phyloP scores from a whole-genome alignment of 805 yeast species.

The Priceomyces carsonii region DNA sequence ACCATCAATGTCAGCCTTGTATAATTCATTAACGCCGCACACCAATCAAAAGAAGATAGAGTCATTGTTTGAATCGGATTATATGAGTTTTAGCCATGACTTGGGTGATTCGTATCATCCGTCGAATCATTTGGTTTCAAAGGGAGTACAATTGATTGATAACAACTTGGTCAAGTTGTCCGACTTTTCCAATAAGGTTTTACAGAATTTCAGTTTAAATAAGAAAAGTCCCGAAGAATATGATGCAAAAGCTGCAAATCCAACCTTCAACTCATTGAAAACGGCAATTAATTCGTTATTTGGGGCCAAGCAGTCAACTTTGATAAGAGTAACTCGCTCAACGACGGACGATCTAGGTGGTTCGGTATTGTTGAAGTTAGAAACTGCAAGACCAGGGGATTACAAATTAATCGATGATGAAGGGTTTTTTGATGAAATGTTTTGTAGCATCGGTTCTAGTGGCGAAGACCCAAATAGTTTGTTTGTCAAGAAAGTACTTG shows the following conservation, averaged over 20 bases:
- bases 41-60: constrained; percentile 22
- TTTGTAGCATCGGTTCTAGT: constrained; percentile 36
- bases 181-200: constrained; percentile 35
- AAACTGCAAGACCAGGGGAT: constrained; percentile 57
- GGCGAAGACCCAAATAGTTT: constrained; percentile 48
- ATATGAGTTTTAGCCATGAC: constrained; percentile 5
- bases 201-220: constrained; percentile 28
- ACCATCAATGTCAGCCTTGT: constrained; percentile 44
- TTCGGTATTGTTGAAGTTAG: constrained; percentile 52
- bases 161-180: constrained; percentile 38
- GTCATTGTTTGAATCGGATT: constrained; percentile 11
- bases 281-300: constrained; percentile 48
- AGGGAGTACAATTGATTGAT: constrained; percentile 37
- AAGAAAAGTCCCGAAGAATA: constrained; percentile 5
- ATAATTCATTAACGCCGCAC: constrained; percentile 42
- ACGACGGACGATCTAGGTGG: constrained; percentile 55
- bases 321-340: constrained; percentile 55
- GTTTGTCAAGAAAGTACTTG: constrained; percentile 56
- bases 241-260: constrained; percentile 6
- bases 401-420: constrained; percentile 50
- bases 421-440: constrained; percentile 38
- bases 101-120: constrained; percentile 4
- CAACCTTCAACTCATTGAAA: constrained; percentile 44
- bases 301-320: constrained; percentile 40
- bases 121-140: constrained; percentile 15